Evolutionary conservation across 1,139 yeast species (phyloP), one percentile per base, ranked within the genome.

Genomic region (Scheffersomyces segobiensis): DNA sequence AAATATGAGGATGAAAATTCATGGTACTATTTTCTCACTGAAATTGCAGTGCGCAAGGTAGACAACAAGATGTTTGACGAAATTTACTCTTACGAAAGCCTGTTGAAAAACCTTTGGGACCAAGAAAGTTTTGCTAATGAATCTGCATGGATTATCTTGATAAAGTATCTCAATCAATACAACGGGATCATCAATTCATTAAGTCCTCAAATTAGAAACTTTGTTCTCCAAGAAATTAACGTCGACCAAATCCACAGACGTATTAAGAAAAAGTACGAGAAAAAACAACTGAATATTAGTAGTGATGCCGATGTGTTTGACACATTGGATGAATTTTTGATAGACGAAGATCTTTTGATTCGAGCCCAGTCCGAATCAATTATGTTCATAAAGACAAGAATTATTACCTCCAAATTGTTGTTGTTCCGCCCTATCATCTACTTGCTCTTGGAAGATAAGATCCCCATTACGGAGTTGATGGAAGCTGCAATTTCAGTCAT

Each of bases 21-120:
- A 21, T 82, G 85, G 85, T 79, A 80, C 65, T 82, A 69, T 60
- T 81, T 76, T 60, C 67, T 82, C 52, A 81, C 85, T 0, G 86
- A 82, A 62, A 73, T 81, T n/a, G 83, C 83, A 0, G 75, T 80
- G 8, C 66, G 86, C 47, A 81, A 80, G 62, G 73, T 81, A 7
- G 84, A 81, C 60, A 82, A 82, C 65, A 72, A 71, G 50, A 69
- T 82, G 68, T 72, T 71, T 59, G 80, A 80, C 63, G 83, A 81
- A 42, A 65, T 78, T 19, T 79, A 67, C 60, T 63, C 74, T 1
- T 62, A 62, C 32, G 71, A 68, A 14, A 59, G 63, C 14, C 57
- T 50, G 4, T 46, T 59, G 3, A 57, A 61, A 12, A 56, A 58
- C 17, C 48, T 59, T 7, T 77, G 81, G 81, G 79, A 76, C 56